phyloP scores from a whole-genome alignment of 306 rosid genomes.

The Cucurbita maxima region DNA sequence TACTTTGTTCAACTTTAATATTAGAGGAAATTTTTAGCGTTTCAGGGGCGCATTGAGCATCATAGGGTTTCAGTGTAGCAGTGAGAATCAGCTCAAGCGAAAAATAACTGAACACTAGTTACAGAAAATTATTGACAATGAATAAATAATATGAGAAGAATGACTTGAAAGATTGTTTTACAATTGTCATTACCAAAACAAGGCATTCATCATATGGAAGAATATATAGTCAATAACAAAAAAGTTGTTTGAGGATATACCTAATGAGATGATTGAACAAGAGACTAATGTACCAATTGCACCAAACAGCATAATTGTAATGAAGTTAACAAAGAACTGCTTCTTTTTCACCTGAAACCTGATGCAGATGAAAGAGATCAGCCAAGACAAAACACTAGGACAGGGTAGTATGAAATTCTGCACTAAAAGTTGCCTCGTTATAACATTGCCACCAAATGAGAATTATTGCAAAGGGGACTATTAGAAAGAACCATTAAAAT shows the following conservation, averaged over 20 bases:
- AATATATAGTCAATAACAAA: background rate
- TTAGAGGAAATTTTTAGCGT: background rate
- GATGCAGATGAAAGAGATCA: conserved; percentile 15
- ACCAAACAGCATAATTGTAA: conserved; percentile 70
- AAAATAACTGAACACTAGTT: background rate
- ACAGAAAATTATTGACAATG: background rate
- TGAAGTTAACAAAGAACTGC: conserved; percentile 79
- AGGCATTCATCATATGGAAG: background rate
- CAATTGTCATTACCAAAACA: background rate
- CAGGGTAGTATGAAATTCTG: background rate
- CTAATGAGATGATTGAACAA: conserved; percentile 53
- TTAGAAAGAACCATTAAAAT: background rate
- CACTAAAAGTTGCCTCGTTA: background rate
- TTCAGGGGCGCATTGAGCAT: background rate
- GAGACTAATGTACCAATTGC: conserved; percentile 88
- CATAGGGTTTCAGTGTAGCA: background rate
- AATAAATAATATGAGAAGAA: background rate
- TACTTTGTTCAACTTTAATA: background rate
- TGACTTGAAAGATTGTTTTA: background rate
- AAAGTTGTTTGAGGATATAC: conserved; percentile 27
- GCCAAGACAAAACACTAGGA: background rate
- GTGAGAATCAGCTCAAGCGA: background rate
- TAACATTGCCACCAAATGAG: background rate
- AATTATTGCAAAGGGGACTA: background rate
- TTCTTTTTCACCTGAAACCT: conserved; percentile 99